phyloP scores from a whole-genome alignment of 2,329 filamentous ascomycete species.

The Alternaria triticimaculans region DNA sequence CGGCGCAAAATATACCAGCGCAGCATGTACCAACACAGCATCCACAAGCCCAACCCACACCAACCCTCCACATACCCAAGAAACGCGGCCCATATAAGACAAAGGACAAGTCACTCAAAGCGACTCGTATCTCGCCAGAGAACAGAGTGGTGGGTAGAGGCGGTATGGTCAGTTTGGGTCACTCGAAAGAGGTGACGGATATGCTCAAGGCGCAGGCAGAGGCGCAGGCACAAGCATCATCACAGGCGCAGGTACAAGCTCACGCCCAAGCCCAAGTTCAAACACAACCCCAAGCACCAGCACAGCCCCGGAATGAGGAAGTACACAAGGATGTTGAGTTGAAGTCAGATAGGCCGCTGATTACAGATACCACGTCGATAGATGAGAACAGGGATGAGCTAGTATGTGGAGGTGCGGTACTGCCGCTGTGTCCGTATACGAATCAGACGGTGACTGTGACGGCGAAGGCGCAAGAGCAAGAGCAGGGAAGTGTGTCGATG shows the following conservation, averaged over 20 bases:
- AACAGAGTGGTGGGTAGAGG: not conserved
- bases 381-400: not conserved
- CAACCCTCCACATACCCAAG: not conserved
- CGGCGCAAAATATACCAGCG: no score
- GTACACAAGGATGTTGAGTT: not conserved
- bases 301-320: not conserved
- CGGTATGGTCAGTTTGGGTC: not conserved
- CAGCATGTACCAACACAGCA: no score
- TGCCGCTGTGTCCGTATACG: not conserved
- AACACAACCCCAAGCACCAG: not conserved
- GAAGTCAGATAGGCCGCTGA: not conserved
- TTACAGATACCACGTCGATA: not conserved
- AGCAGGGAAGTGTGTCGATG: not conserved
- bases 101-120: not conserved
- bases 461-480: not conserved
- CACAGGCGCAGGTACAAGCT: no score
- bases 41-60: not conserved
- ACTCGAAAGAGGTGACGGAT: not conserved
- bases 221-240: not conserved
- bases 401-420: not conserved
- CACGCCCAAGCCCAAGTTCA: no score
- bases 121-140: not conserved
- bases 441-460: not conserved
- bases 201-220: not conserved
- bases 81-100: constrained; percentile 3